Evolutionary conservation across 345 rosid genomes (phyloP).

Genomic region (Lepidium didymum): DNA sequence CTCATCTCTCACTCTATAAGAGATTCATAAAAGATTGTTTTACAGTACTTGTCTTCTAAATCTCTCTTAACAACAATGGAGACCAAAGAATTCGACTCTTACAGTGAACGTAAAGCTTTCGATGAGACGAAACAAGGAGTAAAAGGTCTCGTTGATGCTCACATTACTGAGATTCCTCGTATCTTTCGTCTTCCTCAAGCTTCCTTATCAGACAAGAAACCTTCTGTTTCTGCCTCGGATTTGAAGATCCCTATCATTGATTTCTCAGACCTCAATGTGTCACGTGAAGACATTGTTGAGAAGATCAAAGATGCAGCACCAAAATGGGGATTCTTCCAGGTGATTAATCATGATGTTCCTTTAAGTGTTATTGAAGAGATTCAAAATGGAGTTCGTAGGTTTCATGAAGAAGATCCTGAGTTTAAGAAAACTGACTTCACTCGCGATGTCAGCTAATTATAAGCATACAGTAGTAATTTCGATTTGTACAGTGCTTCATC

Average conservation of each 20-base stretch:
- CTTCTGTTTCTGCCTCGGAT: not conserved
- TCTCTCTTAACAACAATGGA: not conserved
- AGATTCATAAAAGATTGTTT: no score
- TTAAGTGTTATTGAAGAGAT: conserved; percentile 27
- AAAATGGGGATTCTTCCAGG: conserved; percentile 47
- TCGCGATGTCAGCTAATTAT: conserved; percentile 17
- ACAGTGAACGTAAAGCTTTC: conserved; percentile 9
- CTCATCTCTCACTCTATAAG: no score
- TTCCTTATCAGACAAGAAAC: not conserved
- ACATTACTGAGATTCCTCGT: conserved; percentile 22
- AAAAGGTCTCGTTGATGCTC: conserved; percentile 44
- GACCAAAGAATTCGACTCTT: not conserved
- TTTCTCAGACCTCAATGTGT: conserved; percentile 1
- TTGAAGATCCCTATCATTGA: conserved; percentile 35
- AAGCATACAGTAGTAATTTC: conserved; percentile 31
- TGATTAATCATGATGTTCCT: conserved; percentile 41
- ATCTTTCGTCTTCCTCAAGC: conserved; percentile 20
- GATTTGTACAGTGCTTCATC: conserved; percentile 31
- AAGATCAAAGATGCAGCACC: conserved; percentile 25
- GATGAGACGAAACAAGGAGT: conserved; percentile 29
- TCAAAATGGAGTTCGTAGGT: conserved; percentile 28
- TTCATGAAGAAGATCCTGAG: conserved; percentile 35
- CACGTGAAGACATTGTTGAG: conserved; percentile 2
- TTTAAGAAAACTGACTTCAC: conserved; percentile 31
- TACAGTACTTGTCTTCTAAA: no score